Conservation (phyloP, 805 yeast species). For the Danielia reshetovae region DNA sequence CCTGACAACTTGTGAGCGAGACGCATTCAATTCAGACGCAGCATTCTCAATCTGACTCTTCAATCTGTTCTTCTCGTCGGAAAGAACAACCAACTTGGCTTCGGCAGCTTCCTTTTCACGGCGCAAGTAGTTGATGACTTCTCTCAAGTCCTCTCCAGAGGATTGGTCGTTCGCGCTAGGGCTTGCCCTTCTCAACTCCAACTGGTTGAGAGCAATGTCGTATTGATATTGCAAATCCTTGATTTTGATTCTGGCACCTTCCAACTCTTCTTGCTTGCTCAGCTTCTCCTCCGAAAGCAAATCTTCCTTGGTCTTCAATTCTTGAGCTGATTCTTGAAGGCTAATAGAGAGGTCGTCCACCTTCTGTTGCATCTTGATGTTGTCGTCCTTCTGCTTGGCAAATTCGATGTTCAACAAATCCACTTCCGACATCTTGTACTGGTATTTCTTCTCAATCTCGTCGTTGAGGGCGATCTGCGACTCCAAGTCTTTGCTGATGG, state of each 20-base stretch:
- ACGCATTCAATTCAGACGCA: constrained; percentile 48
- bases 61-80: constrained; percentile 52
- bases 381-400: constrained; percentile 8
- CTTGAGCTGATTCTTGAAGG: constrained; percentile 27
- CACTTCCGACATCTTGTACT: constrained; percentile 8
- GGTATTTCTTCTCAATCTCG: constrained; percentile 52
- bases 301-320: constrained; percentile 39
- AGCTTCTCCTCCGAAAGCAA: constrained; percentile 19
- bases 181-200: constrained; percentile 41
- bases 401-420: constrained; percentile 12
- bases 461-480: constrained; percentile 45
- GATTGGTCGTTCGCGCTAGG: constrained; percentile 9
- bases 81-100: constrained; percentile 37
- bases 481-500: constrained; percentile 27
- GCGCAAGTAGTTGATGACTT: constrained; percentile 59
- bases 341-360: constrained; percentile 4
- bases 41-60: constrained; percentile 47
- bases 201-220: constrained; percentile 60
- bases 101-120: constrained; percentile 72
- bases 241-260: constrained; percentile 39
- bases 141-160: constrained; percentile 28
- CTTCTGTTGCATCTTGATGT: background rate
- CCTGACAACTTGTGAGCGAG: constrained; percentile 44
- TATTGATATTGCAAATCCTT: constrained; percentile 67
- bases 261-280: constrained; percentile 32